Evolutionary conservation across 352 stramenopile species (phyloP), one percentile per base, ranked within the genome.

Genomic region (Phytophthora boehmeriae): DNA sequence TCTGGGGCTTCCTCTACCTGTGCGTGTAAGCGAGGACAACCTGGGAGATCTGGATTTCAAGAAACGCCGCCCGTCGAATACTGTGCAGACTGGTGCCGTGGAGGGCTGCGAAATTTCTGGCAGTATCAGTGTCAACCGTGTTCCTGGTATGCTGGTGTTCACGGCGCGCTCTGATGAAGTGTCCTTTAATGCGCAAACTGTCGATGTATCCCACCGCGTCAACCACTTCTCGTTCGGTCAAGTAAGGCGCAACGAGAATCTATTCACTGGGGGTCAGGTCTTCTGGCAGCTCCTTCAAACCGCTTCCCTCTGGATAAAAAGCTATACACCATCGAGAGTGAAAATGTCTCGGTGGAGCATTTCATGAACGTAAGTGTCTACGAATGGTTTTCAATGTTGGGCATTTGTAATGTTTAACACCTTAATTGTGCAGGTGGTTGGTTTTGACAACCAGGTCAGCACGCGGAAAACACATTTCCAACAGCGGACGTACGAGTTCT

Each of bases 141-240:
- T 94, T 49, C 85, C 85, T 1, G 82, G 85, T 2, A 80, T 84
- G 34, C 52, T 94, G 36, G 76, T 86, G 42, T 81, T 92, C 47
- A 90, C 81, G 38, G 82, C 83, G 11, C 71, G 76, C 19, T 86
- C 83, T 22, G 72, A 83, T 28, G 83, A 94, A 14, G 68, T 90
- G 36, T 92, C 85, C 38, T 89, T 94, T 35, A 78, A 90, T 8
- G 65, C 75, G 16, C 58, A 72, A 17, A 59, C 73, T 22, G 66
- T 94, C 53, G 87, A 94, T 52, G 56, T 83, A 22, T 89, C 79
- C 0, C 85, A 94, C 45, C 46, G 71, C 49, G 81, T 94, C 25
- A 88, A 92, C 61, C 84, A 95, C 58, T 93, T 95, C 27, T 95
- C 84, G 8, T 95, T 95, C 54, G 86, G 86, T n/a, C 83, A 95